These are phyloP conservation scores for Thielaviopsis cerberus DNA, from an alignment of 2,329 filamentous ascomycete genomes.

Conservation along the genomic window DNA sequence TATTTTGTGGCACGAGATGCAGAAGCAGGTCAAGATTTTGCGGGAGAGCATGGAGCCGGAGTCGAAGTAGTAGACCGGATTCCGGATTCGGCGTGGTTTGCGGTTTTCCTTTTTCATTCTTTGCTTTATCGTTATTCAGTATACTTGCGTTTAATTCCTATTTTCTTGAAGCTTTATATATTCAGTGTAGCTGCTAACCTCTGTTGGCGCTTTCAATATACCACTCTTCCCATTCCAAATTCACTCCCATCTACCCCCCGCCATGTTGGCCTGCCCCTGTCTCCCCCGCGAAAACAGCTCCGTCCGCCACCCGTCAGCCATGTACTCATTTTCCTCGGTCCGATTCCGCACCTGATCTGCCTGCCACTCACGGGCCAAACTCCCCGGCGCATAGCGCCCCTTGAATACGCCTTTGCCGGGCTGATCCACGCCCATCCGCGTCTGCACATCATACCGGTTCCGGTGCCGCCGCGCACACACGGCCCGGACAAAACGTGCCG, in stretches of 20 bases:
- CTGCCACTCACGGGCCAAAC: conserved; percentile 76
- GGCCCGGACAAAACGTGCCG: conserved; percentile 56
- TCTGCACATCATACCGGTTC: conserved; percentile 54
- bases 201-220: no score
- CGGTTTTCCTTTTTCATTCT: neutral
- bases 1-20: conserved; percentile 41
- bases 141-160: neutral
- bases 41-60: conserved; percentile 37
- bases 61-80: neutral
- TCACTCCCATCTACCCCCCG: neutral
- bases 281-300: neutral
- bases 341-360: conserved; percentile 53
- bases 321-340: conserved; percentile 58
- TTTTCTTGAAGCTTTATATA: neutral
- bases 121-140: no score
- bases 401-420: conserved; percentile 47
- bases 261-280: neutral
- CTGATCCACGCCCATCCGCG: conserved; percentile 40
- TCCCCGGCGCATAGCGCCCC: conserved; percentile 74
- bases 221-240: no score
- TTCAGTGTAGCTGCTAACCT: no score
- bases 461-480: conserved; percentile 65
- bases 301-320: conserved; percentile 55
- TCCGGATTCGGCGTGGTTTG: no score
- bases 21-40: conserved; percentile 42